Conservation (phyloP, 345 rosid species). For the Syzygium oleosum region DNA sequence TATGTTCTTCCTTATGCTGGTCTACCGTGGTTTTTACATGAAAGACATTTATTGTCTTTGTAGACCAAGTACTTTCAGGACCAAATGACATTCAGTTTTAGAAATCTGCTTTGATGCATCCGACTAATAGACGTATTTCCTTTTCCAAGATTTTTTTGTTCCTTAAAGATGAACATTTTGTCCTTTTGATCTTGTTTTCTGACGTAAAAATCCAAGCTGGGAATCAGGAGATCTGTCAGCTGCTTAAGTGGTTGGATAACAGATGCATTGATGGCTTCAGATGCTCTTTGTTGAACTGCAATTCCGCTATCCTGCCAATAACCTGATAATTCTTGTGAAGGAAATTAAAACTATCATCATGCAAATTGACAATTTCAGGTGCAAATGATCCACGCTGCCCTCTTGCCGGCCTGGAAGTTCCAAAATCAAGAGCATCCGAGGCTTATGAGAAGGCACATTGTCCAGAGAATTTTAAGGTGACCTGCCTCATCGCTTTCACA, state of each 20-base stretch:
- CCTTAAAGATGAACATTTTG: background rate
- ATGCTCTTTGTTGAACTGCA: background rate
- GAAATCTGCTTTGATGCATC: background rate
- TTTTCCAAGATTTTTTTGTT: background rate
- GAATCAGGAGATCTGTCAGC: background rate
- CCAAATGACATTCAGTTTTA: background rate
- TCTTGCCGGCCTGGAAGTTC: slow-evolving; percentile 45
- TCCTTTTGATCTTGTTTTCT: background rate
- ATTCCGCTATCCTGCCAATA: background rate
- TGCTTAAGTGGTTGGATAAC: fast-evolving
- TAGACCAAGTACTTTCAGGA: background rate
- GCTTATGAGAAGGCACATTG: slow-evolving; percentile 33
- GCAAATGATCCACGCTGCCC: slow-evolving; percentile 83
- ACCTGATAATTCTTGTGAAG: background rate
- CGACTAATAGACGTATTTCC: background rate
- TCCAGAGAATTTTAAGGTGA: slow-evolving; percentile 47
- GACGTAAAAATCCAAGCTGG: background rate
- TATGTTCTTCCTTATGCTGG: background rate
- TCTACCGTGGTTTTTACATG: background rate
- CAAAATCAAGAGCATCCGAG: slow-evolving; percentile 28
- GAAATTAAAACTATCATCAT: background rate
- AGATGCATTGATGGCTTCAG: background rate
- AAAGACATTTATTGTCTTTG: background rate
- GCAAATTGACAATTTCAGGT: slow-evolving; percentile 27
- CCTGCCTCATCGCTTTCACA: background rate